Base-by-base conservation (phyloP, 129 eudicot genomes). In the Saussurea involucrata region DNA sequence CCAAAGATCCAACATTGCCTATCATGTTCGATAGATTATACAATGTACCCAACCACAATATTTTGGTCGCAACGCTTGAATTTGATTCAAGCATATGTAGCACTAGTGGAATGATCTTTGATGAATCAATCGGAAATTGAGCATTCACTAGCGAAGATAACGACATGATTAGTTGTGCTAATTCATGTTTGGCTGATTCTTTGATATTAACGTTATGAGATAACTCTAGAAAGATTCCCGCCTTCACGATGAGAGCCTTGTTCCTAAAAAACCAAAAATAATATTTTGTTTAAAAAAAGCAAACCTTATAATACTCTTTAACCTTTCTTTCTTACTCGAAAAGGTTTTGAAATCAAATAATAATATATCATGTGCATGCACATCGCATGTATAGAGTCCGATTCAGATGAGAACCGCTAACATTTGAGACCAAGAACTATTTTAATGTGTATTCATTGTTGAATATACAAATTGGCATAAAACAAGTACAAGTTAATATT, bases 231-330 rank as follows among this genome's bases (percentile, higher is more conserved):
- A 95, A 80, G 74, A 95, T 85, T 86, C 99, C 99, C 78, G 99
- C 96, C 76, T 90, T 92, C 69, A 92, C 83, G 74, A 90, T 86
- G 15, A 90, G 79, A 76, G 93, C 94, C 73, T 95, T 95, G 91
- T 95, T 95, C 89, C 99, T 95, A 86, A 28, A 67, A 80, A 71
- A 64, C 60, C 27, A 84, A 57, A 77, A 63, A 31, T 72, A 55
- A 55, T 65, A 65, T 37, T 55, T 46, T 64, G 57, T 61, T 53
- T 36, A 3, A 67, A 68, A 64, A 8, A 9, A 63, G 15, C 8
- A 72, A 21, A n/a, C 7, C 17, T 42, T 9, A 5, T 58, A 31
- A 18, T 6, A 57, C 24, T 15, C 12, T 60, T 29, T 66, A 22
- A 37, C 34, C 12, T 28, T 67, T 49, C 12, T 28, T 67, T 57